Conservation (phyloP, 306 rosid genomes). For the Psophocarpus tetragonolobus region DNA sequence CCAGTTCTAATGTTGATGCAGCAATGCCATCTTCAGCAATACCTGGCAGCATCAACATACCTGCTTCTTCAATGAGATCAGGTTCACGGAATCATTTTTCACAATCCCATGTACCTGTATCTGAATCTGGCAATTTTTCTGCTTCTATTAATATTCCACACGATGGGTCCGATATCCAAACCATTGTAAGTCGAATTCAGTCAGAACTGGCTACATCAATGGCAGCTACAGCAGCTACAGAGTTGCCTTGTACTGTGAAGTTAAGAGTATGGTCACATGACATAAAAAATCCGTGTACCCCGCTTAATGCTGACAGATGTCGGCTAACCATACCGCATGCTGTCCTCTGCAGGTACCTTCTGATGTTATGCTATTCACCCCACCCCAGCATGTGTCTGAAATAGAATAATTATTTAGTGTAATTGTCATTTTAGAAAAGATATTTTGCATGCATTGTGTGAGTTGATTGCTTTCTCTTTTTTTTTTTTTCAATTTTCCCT, state of each 20-base stretch:
- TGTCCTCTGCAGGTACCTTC: constrained; percentile 87
- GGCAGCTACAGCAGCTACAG: constrained; percentile 89
- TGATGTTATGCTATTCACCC: constrained; percentile 17
- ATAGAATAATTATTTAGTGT: background rate
- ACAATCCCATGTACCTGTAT: constrained; percentile 53
- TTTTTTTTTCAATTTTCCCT: background rate
- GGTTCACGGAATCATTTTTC: constrained; percentile 59
- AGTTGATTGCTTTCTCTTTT: constrained; percentile 25
- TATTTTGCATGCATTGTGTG: constrained; percentile 7
- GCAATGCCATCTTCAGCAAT: constrained; percentile 51
- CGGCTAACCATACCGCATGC: constrained; percentile 85
- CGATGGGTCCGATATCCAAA: constrained; percentile 70
- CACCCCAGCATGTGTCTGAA: background rate
- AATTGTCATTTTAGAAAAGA: constrained; percentile 2
- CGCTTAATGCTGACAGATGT: constrained; percentile 72
- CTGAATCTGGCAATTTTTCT: constrained; percentile 61
- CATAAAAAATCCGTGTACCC: constrained; percentile 72
- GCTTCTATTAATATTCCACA: constrained; percentile 40
- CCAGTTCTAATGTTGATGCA: constrained; percentile 36
- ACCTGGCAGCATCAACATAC: constrained; percentile 54
- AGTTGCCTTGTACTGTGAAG: constrained; percentile 97
- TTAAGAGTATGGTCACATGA: constrained; percentile 92
- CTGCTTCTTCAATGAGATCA: constrained; percentile 68
- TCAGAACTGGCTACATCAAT: constrained; percentile 83
- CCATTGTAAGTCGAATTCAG: constrained; percentile 67